Percentiles rank a stretch among this genome's conserved stretches.
Conservation (phyloP, 2,329 filamentous ascomycete genomes). For the Verticillium longisporum region DNA sequence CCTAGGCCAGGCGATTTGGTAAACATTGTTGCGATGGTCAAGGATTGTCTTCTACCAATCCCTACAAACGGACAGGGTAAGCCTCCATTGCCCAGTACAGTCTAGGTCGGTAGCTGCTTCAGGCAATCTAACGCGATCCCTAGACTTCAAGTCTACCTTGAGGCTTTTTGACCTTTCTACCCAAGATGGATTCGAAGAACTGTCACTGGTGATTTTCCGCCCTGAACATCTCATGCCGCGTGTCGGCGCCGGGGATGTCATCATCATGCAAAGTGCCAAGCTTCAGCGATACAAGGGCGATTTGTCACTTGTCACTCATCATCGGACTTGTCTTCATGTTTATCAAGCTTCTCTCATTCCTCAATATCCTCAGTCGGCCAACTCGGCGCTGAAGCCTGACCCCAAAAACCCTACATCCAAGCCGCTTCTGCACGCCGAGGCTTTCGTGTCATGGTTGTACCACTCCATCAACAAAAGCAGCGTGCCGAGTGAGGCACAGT, state of each 20-base stretch:
- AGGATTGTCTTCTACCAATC: conserved; percentile 52
- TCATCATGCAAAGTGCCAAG: conserved; percentile 22
- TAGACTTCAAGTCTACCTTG: conserved; percentile 56
- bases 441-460: conserved; percentile 42
- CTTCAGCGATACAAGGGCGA: conserved; percentile 29
- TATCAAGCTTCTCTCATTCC: conserved; percentile 35
- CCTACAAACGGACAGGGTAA: conserved; percentile 45
- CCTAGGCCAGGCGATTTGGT: conserved; percentile 25
- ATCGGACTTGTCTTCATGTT: conserved; percentile 34
- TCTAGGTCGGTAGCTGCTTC: conserved; percentile 3
- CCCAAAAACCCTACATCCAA: conserved; percentile 13
- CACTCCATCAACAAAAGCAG: conserved; percentile 33
- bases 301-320: conserved; percentile 37
- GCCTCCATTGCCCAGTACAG: conserved; percentile 3
- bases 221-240: conserved; percentile 39
- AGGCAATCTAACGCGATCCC: neutral
- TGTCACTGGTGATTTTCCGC: conserved; percentile 56
- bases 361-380: conserved; percentile 27
- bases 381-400: conserved; percentile 13
- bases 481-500: conserved; percentile 37
- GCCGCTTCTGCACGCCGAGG: conserved; percentile 17
- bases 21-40: conserved; percentile 64
- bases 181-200: conserved; percentile 30
- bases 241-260: conserved; percentile 30
- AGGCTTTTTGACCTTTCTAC: conserved; percentile 53